Evolutionary conservation across 345 rosid genomes (phyloP).

Genomic region (Geranium rotundifolium): DNA sequence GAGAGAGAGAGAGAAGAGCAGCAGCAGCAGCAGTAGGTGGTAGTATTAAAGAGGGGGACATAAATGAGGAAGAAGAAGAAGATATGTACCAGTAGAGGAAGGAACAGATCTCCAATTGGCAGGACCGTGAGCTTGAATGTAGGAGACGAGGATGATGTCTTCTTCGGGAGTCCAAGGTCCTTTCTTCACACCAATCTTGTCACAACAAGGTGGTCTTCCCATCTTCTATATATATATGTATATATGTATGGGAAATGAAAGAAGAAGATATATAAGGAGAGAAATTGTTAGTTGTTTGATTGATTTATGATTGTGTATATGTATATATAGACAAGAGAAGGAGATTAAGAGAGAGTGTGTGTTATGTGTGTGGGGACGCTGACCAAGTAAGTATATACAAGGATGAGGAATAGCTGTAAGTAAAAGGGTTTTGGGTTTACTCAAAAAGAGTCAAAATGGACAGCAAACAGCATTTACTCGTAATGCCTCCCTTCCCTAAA

Average conservation of each 20-base stretch:
- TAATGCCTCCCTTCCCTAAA: conserved; percentile 24
- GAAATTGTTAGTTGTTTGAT: neutral
- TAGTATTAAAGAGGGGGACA: neutral
- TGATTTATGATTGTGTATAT: neutral
- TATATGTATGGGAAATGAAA: neutral
- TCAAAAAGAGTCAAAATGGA: conserved; percentile 41
- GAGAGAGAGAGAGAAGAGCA: conserved; percentile 34
- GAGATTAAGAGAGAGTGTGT: too few relatives aligned
- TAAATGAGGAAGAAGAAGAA: neutral
- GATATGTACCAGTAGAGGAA: conserved; percentile 46
- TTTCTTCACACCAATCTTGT: conserved; percentile 78
- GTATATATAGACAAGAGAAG: neutral
- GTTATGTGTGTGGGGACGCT: conserved; percentile 11
- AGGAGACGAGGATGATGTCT: conserved; percentile 81
- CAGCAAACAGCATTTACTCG: conserved; percentile 55
- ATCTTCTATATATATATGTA: conserved; percentile 13
- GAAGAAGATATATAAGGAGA: too few relatives aligned
- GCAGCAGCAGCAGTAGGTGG: conserved; percentile 12
- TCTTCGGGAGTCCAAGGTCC: conserved; percentile 99
- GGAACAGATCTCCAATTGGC: conserved; percentile 96
- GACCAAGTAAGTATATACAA: conserved; percentile 20
- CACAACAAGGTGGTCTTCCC: conserved; percentile 94
- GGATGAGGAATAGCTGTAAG: too few relatives aligned
- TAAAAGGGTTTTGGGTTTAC: conserved; percentile 11
- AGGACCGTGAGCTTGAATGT: conserved; percentile 87